These are phyloP conservation scores for Naegleria fowleri DNA, from an alignment of 208 protist genomes.

Conservation along the genomic window DNA sequence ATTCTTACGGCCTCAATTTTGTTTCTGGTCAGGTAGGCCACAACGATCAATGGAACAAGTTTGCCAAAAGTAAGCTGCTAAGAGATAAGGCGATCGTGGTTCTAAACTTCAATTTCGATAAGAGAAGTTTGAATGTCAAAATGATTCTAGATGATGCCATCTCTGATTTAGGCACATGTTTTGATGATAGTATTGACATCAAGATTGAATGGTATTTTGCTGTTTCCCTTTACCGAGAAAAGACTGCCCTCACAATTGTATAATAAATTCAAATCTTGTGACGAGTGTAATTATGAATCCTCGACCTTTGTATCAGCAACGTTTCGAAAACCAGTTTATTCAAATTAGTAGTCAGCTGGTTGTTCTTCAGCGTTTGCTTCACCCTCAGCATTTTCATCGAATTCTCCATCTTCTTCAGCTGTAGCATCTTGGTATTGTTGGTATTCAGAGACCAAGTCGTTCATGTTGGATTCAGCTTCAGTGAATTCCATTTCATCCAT, in stretches of 20 bases:
- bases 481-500: conserved; percentile 78
- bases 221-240: neutral
- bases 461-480: conserved; percentile 87
- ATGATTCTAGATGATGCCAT: neutral
- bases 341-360: neutral
- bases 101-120: neutral
- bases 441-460: conserved; percentile 85
- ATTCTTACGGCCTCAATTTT: neutral
- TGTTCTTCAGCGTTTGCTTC: neutral
- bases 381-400: conserved; percentile 35
- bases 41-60: neutral
- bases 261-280: neutral
- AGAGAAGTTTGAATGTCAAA: neutral
- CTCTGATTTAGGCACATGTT: neutral
- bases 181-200: neutral
- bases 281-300: too few relatives aligned
- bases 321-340: neutral
- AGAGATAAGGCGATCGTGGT: neutral
- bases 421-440: conserved; percentile 69
- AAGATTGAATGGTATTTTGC: conserved; percentile 3
- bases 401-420: conserved; percentile 48
- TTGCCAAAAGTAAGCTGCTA: neutral
- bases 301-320: too few relatives aligned
- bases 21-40: neutral
- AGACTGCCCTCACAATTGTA: neutral